Base-by-base conservation (phyloP, 2,329 filamentous ascomycete genomes). In the Bipolaris oryzae region DNA sequence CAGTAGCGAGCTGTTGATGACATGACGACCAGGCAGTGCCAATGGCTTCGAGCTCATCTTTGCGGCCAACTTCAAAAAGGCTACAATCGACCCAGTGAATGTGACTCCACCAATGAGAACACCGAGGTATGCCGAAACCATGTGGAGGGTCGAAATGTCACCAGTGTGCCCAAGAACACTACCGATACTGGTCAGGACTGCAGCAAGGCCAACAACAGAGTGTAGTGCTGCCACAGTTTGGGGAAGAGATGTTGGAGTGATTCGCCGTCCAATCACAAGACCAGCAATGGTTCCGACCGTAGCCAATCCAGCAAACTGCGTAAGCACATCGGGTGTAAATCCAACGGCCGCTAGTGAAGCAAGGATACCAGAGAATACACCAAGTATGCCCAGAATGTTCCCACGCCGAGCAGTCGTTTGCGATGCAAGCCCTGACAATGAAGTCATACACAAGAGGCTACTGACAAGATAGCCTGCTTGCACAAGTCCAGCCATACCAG, bases 201-300 rank as follows among this genome's bases (percentile, higher is more conserved):
- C 92, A 10, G 92, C 92, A 1, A 96, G 82, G 74, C 92, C 92
- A 31, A 96, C 92, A 7, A 96, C 92, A 0, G 91, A 96, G 77
- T 96, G 92, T 28, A 96, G 80, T 0, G 92, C 92, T 18, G 92
- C 92, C 2, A 96, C 92, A 0, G 91, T 96, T 74, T 96, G 92
- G 0, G 92, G 92, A 1, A 96, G 84, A 52, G 92, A 90, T 0
- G 92, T 96, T 0, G 92, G 90, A 0, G 91, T 96, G 63, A 96
- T 96, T 11, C 91, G 86, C 67, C 91, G 89, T 41, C 92, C 92
- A 61, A 96, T 94, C 21, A 92, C 72, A 47, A 91, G 84, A 31
- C 90, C 87, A 63, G 85, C 79, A 28, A 94, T 71, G 50, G 86
- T 84, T 55, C 92, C 92, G 9, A 90, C 73, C 7, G 87, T 84